Evolutionary conservation across 2,329 filamentous ascomycete genomes (phyloP), one percentile per base, ranked within the genome.

Genomic region (Aspergillus sp.): DNA sequence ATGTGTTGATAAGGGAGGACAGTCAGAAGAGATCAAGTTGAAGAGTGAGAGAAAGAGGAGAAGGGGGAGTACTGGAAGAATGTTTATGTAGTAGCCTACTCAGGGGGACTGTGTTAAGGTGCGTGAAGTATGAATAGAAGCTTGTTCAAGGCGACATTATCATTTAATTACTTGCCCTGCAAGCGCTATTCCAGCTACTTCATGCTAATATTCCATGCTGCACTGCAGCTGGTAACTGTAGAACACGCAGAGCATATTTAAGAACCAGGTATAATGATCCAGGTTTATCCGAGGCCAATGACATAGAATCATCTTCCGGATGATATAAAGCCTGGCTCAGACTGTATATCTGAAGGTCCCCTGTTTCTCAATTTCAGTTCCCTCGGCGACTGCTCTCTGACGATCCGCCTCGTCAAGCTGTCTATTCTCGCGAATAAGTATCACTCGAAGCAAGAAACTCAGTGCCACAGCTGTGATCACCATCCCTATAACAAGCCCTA

Each of bases 391-490:
- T 7, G 6, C 24, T 15, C 24, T 27, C 31, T 43, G 9, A 2
- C 23, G 3, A 17, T 48, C 43, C 27, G 31, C 7, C 50, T 50
- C 35, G 12, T 56, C 81, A 33, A 84, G 67, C 50, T 74, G 69
- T 58, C 70, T 73, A 65, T 84, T 84, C 66, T 82, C 73, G 24
- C 68, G 60, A 37, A 73, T 59, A 21, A 78, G 62, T 50, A 69
- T 58, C 24, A 68, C 52, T 4, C 68, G 59, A 57, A 78, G 62
- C 21, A 64, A 56, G 11, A 73, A 31, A 7, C 66, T 71, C 49
- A 64, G 64, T 15, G 70, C 15, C 3, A 58, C 62, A 8, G 67
- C 71, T 5, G 75, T 23, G 15, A 64, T 58, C 57, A 72, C 67
- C 60, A 75, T 56, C 4, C 61, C 71, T 56, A 76, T 73, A 55